Percentiles rank a stretch among this genome's conserved stretches.
Conservation (phyloP, 306 rosid species). For the Echinosophora koreensis region DNA sequence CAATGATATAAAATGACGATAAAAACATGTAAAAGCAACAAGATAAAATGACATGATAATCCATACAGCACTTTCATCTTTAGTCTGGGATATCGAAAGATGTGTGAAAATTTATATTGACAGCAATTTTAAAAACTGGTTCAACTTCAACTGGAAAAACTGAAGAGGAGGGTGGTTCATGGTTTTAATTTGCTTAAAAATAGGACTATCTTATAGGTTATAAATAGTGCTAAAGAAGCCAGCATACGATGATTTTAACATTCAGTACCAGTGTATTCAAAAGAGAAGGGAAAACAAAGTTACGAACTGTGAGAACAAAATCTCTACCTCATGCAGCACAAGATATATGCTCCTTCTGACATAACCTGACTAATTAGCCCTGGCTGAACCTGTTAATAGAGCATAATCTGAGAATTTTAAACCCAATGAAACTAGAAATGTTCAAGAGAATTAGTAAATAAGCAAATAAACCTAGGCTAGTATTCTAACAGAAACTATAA, state of each 20-base stretch:
- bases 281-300: conserved; percentile 13
- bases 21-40: neutral
- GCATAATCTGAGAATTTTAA: conserved; percentile 26
- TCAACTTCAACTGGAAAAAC: too few species aligned
- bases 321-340: conserved; percentile 80
- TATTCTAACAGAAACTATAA: neutral
- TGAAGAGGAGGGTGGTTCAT: too few species aligned
- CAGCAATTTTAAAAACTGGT: too few species aligned
- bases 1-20: conserved; percentile 1
- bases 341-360: conserved; percentile 88
- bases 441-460: neutral
- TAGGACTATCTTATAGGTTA: too few species aligned
- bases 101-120: neutral
- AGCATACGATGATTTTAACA: neutral
- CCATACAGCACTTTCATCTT: neutral
- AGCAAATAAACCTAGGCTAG: neutral
- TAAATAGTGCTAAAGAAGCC: neutral
- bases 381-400: conserved; percentile 76
- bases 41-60: neutral
- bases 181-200: too few species aligned
- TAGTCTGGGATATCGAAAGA: neutral
- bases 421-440: conserved; percentile 20
- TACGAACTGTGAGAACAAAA: conserved; percentile 16
- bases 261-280: too few species aligned
- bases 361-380: conserved; percentile 78